Evolutionary conservation across 169 alveolate species (phyloP).

Genomic region (Plasmodium malariae): DNA sequence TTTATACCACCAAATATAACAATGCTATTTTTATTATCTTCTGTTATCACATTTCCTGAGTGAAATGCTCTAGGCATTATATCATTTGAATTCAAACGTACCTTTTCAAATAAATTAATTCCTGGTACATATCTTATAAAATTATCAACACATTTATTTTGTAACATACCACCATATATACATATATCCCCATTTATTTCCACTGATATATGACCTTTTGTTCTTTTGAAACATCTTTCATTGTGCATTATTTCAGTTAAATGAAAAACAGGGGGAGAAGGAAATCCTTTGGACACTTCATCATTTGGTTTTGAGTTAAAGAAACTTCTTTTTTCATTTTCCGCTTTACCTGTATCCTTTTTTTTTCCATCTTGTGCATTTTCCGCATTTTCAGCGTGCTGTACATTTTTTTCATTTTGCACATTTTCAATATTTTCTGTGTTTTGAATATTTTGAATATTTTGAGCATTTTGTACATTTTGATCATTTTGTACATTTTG

Average conservation of each 20-base stretch:
- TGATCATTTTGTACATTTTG: no score
- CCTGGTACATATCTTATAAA: constrained; percentile 77
- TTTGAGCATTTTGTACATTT: no score
- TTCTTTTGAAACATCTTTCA: constrained; percentile 71
- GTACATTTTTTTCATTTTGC: not conserved
- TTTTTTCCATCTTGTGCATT: not conserved
- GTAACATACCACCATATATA: constrained; percentile 68
- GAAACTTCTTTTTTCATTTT: no score
- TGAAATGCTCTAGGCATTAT: constrained; percentile 57
- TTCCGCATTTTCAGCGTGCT: not conserved
- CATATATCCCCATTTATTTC: constrained; percentile 77
- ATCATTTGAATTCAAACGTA: constrained; percentile 51
- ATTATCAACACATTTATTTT: constrained; percentile 51
- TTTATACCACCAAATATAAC: constrained; percentile 72
- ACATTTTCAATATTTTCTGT: not conserved
- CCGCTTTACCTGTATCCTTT: not conserved
- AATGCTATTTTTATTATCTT: constrained; percentile 46
- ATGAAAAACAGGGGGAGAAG: constrained; percentile 75
- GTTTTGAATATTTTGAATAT: not conserved
- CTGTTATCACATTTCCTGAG: constrained; percentile 70
- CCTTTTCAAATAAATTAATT: constrained; percentile 72
- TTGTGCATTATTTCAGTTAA: constrained; percentile 74
- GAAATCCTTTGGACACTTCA: constrained; percentile 47
- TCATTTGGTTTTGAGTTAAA: not conserved
- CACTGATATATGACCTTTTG: constrained; percentile 61